These are phyloP conservation scores for Polyplosphaeria fusca DNA, from an alignment of 495 filamentous ascomycete genomes.

Conservation along the genomic window DNA sequence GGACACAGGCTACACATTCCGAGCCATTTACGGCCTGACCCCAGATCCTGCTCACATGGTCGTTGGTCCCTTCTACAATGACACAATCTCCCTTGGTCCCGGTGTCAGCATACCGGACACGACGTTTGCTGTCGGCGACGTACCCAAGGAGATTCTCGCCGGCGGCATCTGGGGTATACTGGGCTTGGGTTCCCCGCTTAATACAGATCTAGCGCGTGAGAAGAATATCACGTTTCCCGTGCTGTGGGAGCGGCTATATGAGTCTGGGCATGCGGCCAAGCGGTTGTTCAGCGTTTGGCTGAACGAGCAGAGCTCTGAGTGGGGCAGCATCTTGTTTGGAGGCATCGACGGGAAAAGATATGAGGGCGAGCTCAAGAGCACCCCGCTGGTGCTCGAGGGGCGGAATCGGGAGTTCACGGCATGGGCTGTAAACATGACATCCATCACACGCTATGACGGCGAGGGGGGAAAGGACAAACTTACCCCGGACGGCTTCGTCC, in stretches of 20 bases:
- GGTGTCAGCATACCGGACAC: background rate
- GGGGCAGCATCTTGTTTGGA: slow-evolving; percentile 1
- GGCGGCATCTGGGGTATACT: slow-evolving; percentile 2
- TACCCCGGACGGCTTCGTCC: background rate
- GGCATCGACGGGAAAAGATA: background rate
- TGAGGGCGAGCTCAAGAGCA: background rate
- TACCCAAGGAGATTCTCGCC: background rate
- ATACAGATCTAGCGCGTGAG: background rate
- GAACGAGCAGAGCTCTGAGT: background rate
- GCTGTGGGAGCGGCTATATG: slow-evolving; percentile 1
- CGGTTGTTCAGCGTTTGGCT: slow-evolving; percentile 3
- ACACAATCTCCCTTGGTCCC: background rate
- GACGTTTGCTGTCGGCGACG: background rate
- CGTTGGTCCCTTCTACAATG: slow-evolving; percentile 8
- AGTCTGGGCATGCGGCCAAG: background rate
- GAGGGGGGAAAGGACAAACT: background rate
- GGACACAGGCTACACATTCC: background rate
- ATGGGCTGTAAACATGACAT: slow-evolving; percentile 4
- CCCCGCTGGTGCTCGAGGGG: background rate
- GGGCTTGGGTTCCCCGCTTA: background rate
- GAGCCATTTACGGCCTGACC: slow-evolving; percentile 5
- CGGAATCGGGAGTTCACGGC: background rate
- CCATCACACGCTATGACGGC: background rate
- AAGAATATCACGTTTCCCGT: background rate
- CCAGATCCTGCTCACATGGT: background rate